Base-by-base conservation (phyloP, 73 alveolate genomes). In the Uronychia binucleata region DNA sequence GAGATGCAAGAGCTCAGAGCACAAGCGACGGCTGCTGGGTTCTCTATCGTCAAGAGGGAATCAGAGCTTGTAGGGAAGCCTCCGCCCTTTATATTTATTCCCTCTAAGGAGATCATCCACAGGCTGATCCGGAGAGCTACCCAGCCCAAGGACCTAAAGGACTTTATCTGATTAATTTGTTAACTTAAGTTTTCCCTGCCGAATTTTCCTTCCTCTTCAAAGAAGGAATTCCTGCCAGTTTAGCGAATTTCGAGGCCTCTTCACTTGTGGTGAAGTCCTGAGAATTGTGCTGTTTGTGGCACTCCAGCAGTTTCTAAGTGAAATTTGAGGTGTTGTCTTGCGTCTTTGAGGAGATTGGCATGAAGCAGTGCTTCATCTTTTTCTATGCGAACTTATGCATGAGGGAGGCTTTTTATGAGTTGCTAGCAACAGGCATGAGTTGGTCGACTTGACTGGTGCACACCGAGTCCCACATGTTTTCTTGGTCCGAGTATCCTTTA, bases 401-500 rank as follows among this genome's bases (percentile, higher is more conserved):
- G n/a, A 46, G 67, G n/a, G 19, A 11, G 5, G 67, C 67, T 46
- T 46, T 46, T 11, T 5, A 46, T 5, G 67, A 46, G 67, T 19
- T 46, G 67, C n/a, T 5, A 11, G 67, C 67, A 5, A 5, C 19
- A 11, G 67, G 67, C n/a, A 46, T 11, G n/a, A 11, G 5, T 46
- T 46, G 19, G 19, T 46, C 67, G 67, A 46, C 67, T 11, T 5
- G 5, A 19, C 19, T 19, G 5, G 67, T 19, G 19, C 67, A 80
- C 57, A 80, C 57, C 1, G 1, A 32, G 31, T 30, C 34, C 80
- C 79, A 46, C 87, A 80, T 57, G 26, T 80, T 34, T 29, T 34
- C 87, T 0, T 26, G 30, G 57, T 80, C 80, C 1, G 78, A 1
- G 86, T 78, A 78, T 14, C 86, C 86, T n/a, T 78, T 34, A 19